Evolutionary conservation across 2,329 filamentous ascomycete species (phyloP).

Genomic region (Neofusicoccum kwambonambiense): DNA sequence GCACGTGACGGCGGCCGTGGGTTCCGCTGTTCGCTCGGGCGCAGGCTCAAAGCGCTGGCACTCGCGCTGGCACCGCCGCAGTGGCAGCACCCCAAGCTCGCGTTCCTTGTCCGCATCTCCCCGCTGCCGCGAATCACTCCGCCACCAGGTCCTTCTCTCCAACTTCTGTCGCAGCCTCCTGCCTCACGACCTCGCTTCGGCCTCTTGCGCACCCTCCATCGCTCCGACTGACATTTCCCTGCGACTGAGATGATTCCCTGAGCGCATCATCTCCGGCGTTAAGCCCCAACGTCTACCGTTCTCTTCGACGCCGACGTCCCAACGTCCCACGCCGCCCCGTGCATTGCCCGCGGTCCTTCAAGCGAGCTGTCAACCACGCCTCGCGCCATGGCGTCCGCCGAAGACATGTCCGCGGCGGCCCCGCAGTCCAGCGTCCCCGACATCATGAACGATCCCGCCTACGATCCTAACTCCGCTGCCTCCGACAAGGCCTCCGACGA

Average conservation of each 20-base stretch:
- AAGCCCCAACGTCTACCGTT: background rate
- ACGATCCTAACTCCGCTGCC: conserved; percentile 40
- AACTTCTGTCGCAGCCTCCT: background rate
- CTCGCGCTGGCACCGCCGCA: background rate
- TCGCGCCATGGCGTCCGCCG: conserved; percentile 8
- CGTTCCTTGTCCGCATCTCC: background rate
- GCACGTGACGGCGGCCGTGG: no score
- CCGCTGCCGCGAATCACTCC: background rate
- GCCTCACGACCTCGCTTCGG: background rate
- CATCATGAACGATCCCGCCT: conserved; percentile 58
- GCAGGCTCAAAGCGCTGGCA: background rate
- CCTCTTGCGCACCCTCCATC: background rate
- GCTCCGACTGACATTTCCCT: background rate
- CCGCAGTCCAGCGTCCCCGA: conserved; percentile 31
- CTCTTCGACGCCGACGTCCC: background rate
- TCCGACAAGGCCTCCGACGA: conserved; percentile 46
- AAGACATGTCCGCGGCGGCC: background rate
- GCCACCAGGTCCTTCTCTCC: background rate
- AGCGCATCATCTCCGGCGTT: conserved; percentile 3
- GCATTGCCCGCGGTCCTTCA: background rate
- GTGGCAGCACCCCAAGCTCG: background rate
- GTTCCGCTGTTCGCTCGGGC: background rate
- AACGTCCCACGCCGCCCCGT: background rate
- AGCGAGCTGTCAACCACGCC: background rate
- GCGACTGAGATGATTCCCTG: conserved; percentile 17